Evolutionary conservation across 1,139 yeast species (phyloP).

Genomic region (Scheffersomyces titani): DNA sequence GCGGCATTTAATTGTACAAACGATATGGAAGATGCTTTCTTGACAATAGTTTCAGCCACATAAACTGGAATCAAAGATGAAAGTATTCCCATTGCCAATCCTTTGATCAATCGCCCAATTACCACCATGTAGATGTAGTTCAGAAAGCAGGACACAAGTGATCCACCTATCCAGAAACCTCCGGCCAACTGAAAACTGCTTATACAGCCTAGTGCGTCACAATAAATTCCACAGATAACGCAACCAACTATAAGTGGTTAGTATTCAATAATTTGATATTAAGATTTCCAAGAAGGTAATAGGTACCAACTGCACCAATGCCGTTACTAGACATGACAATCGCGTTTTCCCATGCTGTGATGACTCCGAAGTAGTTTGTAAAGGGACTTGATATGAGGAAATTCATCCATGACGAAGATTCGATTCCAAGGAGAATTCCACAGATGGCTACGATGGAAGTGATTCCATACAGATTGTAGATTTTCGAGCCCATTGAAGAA

Average conservation of each 20-base stretch:
- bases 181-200: constrained; percentile 25
- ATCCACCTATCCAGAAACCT: constrained; percentile 31
- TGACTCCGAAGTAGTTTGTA: constrained; percentile 21
- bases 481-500: not conserved
- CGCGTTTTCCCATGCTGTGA: constrained; percentile 25
- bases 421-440: constrained; percentile 36
- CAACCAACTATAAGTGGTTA: constrained; percentile 29
- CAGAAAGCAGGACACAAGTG: constrained; percentile 26
- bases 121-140: constrained; percentile 25
- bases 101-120: constrained; percentile 31
- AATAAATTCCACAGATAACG: constrained; percentile 30
- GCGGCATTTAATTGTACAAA: constrained; percentile 22
- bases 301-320: constrained; percentile 35
- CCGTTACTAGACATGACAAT: constrained; percentile 29
- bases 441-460: constrained; percentile 21
- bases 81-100: constrained; percentile 32
- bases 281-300: not conserved
- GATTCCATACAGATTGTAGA: constrained; percentile 9
- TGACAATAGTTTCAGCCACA: constrained; percentile 31
- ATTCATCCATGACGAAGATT: constrained; percentile 26
- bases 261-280: not conserved
- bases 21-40: constrained; percentile 24
- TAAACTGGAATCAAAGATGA: constrained; percentile 35
- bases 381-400: constrained; percentile 25
- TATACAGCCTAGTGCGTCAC: constrained; percentile 31